These are phyloP conservation scores for Apophysomyces sp. DNA, from an alignment of 371 early-diverging fungal genomes.

Conservation along the genomic window DNA sequence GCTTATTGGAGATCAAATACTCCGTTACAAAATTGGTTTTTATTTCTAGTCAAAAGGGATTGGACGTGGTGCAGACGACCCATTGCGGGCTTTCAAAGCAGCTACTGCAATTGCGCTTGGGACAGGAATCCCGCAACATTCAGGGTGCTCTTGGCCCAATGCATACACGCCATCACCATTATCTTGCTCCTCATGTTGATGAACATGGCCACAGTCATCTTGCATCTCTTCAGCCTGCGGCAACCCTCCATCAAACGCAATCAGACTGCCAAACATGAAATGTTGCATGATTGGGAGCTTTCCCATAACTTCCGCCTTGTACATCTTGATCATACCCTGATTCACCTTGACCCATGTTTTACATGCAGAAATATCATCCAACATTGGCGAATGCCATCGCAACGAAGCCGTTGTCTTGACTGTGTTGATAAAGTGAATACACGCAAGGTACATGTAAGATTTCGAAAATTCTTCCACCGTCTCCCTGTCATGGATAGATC, in stretches of 20 bases:
- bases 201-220: slow-evolving; percentile 48
- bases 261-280: slow-evolving; percentile 88
- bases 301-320: slow-evolving; percentile 92
- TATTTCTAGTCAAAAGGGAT: slow-evolving; percentile 58
- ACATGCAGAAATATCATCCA: slow-evolving; percentile 94
- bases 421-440: slow-evolving; percentile 86
- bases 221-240: slow-evolving; percentile 41
- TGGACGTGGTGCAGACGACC: slow-evolving; percentile 26
- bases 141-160: slow-evolving; percentile 91
- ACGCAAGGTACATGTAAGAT: slow-evolving; percentile 93
- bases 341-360: slow-evolving; percentile 94
- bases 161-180: slow-evolving; percentile 72
- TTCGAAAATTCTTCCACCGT: slow-evolving; percentile 80
- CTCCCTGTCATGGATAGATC: slow-evolving; percentile 83
- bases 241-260: slow-evolving; percentile 58
- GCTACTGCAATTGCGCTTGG: slow-evolving; percentile 93
- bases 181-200: slow-evolving; percentile 4
- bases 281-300: slow-evolving; percentile 99
- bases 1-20: neutral
- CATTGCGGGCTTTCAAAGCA: slow-evolving; percentile 26
- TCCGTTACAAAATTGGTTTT: neutral
- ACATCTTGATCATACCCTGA: slow-evolving; percentile 97
- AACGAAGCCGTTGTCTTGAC: slow-evolving; percentile 63
- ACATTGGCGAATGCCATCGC: slow-evolving; percentile 93
- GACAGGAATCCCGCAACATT: slow-evolving; percentile 93